Conservation (phyloP, 2,329 filamentous ascomycete species). For the Huntiella decipiens region DNA sequence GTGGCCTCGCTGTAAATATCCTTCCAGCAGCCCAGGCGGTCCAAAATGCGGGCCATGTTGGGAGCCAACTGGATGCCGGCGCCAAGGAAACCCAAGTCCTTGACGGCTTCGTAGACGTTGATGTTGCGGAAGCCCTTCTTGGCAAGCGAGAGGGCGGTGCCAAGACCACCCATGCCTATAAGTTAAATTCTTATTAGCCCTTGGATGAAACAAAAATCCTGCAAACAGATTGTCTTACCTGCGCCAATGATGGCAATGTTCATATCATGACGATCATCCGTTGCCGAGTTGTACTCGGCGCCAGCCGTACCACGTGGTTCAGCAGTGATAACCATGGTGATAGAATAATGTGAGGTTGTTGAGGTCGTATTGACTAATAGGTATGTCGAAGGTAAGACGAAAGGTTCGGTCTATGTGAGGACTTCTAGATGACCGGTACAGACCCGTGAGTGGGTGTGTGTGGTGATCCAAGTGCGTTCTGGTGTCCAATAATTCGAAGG, state of each 20-base stretch:
- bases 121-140: slow-evolving; percentile 59
- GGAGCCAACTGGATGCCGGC: slow-evolving; percentile 72
- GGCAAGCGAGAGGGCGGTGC: slow-evolving; percentile 51
- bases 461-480: no score
- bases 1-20: slow-evolving; percentile 53
- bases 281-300: not conserved
- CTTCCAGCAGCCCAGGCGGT: slow-evolving; percentile 53
- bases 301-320: no score
- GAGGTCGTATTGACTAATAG: not conserved
- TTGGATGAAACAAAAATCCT: not conserved
- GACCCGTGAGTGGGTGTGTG: no score
- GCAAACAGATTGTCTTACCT: slow-evolving; percentile 19
- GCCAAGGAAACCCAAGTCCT: slow-evolving; percentile 60
- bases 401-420: not conserved
- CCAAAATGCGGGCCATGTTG: slow-evolving; percentile 62
- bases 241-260: slow-evolving; percentile 34
- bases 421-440: not conserved
- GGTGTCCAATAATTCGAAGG: no score
- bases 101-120: slow-evolving; percentile 54
- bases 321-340: slow-evolving; percentile 9
- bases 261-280: slow-evolving; percentile 14
- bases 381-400: not conserved
- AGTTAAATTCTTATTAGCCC: not conserved
- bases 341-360: not conserved
- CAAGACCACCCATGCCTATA: slow-evolving; percentile 60